phyloP scores from a whole-genome alignment of 2,329 filamentous ascomycete species.

The Sordariomycetes sp. region DNA sequence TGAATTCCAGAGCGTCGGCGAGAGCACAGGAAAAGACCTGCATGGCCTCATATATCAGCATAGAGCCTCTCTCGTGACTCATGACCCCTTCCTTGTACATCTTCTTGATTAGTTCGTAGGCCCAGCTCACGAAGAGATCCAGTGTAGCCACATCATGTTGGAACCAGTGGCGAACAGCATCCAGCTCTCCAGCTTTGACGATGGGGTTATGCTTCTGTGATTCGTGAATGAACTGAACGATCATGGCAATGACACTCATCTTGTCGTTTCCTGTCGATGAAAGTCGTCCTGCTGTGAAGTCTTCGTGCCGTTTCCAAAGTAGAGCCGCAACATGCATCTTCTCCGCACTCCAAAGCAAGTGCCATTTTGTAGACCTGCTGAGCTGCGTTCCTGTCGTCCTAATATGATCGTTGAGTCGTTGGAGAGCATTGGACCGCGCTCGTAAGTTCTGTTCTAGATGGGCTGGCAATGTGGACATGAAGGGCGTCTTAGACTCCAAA shows the following conservation, averaged over 20 bases:
- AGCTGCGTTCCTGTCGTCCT: conserved; percentile 56
- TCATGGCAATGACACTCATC: conserved; percentile 62
- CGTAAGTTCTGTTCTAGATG: conserved; percentile 76
- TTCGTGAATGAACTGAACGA: conserved; percentile 68
- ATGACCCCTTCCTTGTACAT: no score
- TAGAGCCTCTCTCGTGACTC: no score
- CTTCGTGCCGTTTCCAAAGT: conserved; percentile 76
- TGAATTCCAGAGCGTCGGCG: conserved; percentile 57
- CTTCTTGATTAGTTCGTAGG: conserved; percentile 66
- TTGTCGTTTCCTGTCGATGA: conserved; percentile 52
- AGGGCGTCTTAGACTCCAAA: conserved; percentile 64
- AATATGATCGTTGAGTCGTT: conserved; percentile 66
- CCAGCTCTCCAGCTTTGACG: conserved; percentile 58
- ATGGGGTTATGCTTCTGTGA: conserved; percentile 63
- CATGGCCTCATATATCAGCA: conserved; percentile 58
- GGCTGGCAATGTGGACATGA: conserved; percentile 63
- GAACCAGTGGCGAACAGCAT: conserved; percentile 81
- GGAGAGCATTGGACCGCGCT: conserved; percentile 62
- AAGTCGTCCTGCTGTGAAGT: conserved; percentile 50
- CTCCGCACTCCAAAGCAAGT: conserved; percentile 80
- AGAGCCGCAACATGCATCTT: conserved; percentile 73
- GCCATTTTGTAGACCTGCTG: conserved; percentile 63
- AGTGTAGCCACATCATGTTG: conserved; percentile 64
- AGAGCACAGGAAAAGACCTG: conserved; percentile 51
- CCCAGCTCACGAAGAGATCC: conserved; percentile 70